Conservation (phyloP, 768 basidiomycete species). For the Hygrophorus russula region DNA sequence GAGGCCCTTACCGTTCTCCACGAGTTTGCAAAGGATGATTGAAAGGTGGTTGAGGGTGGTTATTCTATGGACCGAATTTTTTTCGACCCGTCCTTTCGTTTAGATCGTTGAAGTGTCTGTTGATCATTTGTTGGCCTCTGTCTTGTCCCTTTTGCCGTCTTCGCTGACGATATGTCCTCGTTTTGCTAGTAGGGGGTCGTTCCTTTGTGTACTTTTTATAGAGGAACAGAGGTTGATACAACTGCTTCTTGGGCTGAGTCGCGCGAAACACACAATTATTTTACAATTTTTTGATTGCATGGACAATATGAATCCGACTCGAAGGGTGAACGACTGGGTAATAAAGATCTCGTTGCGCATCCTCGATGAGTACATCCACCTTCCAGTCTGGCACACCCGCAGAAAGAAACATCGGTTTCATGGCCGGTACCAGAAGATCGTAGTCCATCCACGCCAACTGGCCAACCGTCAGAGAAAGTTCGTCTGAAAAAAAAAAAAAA, state of each 20-base stretch:
- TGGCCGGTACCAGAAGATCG: constrained; percentile 51
- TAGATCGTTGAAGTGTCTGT: constrained; percentile 13
- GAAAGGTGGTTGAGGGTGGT: constrained; percentile 8
- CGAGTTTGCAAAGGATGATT: constrained; percentile 53
- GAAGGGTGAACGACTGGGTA: constrained; percentile 41
- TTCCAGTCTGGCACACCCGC: constrained; percentile 40
- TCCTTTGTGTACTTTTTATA: constrained; percentile 42
- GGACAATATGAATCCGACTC: constrained; percentile 41
- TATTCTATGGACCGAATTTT: constrained; percentile 24
- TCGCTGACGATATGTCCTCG: constrained; percentile 17
- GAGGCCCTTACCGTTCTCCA: constrained; percentile 86
- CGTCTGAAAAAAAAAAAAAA: constrained; percentile 42
- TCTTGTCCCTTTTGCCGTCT: constrained; percentile 19
- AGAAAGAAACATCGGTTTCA: constrained; percentile 48
- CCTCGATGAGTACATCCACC: constrained; percentile 44
- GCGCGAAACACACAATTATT: not conserved
- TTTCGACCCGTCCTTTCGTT: constrained; percentile 37
- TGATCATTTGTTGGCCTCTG: constrained; percentile 26
- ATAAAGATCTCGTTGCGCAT: constrained; percentile 58
- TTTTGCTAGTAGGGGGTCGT: constrained; percentile 30
- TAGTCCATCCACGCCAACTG: constrained; percentile 68
- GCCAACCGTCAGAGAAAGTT: constrained; percentile 47
- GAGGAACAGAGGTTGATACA: constrained; percentile 52
- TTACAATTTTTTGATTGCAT: constrained; percentile 2
- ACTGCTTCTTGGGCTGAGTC: constrained; percentile 25